Conservation (phyloP, 768 basidiomycete genomes). For the Calocera cornea region DNA sequence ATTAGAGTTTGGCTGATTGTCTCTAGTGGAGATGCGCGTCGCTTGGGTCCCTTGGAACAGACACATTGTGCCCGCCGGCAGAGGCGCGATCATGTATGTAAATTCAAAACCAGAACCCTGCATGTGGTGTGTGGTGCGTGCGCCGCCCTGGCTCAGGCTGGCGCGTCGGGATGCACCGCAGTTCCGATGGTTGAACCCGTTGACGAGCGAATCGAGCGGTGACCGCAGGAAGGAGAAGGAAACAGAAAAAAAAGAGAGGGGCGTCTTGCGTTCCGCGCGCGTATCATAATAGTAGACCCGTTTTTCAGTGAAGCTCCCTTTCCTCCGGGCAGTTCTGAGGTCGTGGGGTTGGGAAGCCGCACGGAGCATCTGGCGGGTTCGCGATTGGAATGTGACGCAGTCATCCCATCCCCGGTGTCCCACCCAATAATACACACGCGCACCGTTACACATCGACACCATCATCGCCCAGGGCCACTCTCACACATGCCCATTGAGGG, state of each 20-base stretch:
- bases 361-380: neutral
- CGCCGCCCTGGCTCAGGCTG: neutral
- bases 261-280: neutral
- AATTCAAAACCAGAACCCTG: slow-evolving; percentile 4
- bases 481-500: neutral
- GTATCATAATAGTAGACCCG: slow-evolving; percentile 4
- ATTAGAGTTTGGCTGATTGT: slow-evolving; percentile 3
- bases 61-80: neutral
- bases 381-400: slow-evolving; percentile 5
- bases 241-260: neutral
- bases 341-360: slow-evolving; percentile 3
- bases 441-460: neutral
- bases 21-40: neutral
- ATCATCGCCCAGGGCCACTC: slow-evolving; percentile 1
- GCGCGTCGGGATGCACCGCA: neutral
- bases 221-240: neutral
- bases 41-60: neutral
- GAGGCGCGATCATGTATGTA: neutral
- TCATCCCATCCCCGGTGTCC: neutral
- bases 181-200: slow-evolving; percentile 5
- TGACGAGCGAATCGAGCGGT: slow-evolving; percentile 1
- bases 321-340: neutral
- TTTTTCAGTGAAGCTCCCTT: neutral
- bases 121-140: neutral
- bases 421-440: neutral